Percentiles rank a stretch among this genome's conserved stretches.
These are phyloP conservation scores for Xanthoconium separans DNA, from an alignment of 1,284 basidiomycete genomes.

Conservation along the genomic window DNA sequence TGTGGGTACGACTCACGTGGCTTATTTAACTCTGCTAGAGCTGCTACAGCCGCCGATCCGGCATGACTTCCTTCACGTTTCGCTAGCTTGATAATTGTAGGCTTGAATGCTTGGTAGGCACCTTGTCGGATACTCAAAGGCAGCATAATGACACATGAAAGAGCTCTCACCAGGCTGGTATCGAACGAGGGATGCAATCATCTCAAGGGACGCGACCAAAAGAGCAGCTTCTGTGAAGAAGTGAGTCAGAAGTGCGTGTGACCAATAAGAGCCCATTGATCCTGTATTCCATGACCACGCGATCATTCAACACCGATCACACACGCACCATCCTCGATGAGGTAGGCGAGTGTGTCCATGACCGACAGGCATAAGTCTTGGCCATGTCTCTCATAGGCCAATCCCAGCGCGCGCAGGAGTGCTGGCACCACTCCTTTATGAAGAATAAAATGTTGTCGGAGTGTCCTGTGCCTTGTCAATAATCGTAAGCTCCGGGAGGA, in stretches of 20 bases:
- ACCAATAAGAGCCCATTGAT: neutral
- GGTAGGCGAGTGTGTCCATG: neutral
- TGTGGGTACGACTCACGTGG: constrained; percentile 1
- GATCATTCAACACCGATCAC: no score
- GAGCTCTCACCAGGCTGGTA: neutral
- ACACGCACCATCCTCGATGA: constrained; percentile 5
- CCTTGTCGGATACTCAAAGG: neutral
- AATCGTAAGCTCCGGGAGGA: constrained; percentile 2
- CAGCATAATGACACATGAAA: no score
- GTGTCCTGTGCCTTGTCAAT: neutral
- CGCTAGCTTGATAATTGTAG: neutral
- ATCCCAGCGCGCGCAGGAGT: constrained; percentile 1
- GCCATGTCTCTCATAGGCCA: neutral
- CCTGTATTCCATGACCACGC: neutral
- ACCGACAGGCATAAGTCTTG: neutral
- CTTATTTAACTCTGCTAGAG: neutral
- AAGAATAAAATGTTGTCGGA: neutral
- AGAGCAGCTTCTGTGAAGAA: neutral
- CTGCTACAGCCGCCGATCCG: constrained; percentile 5
- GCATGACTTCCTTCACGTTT: neutral
- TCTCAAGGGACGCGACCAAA: constrained; percentile 3
- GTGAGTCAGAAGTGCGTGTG: neutral
- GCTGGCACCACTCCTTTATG: neutral
- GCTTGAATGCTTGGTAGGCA: neutral
- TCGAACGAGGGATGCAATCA: constrained; percentile 1